Percentiles rank a stretch among this genome's conserved stretches.
These are phyloP conservation scores for Penium margaritaceum DNA, from an alignment of 139 green algal genomes.

Conservation along the genomic window DNA sequence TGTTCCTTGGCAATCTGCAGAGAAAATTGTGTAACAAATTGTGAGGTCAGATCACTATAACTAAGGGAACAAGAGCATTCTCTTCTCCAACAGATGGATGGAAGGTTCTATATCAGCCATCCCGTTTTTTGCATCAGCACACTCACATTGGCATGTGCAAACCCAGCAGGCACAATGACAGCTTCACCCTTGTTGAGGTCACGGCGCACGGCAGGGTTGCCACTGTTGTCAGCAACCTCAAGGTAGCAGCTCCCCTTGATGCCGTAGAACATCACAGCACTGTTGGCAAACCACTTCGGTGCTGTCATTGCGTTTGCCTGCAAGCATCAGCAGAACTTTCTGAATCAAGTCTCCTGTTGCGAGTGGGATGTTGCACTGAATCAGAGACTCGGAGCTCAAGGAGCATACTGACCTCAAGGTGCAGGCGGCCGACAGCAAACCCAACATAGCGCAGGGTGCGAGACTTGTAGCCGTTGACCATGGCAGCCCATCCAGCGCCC, in stretches of 20 bases:
- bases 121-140: no score
- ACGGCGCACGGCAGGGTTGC: neutral
- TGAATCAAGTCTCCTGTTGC: no score
- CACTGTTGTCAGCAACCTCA: slow-evolving; percentile 26
- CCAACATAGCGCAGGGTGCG: slow-evolving; percentile 19
- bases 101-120: no score
- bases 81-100: no score
- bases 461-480: slow-evolving; percentile 24
- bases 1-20: no score
- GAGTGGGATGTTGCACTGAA: no score
- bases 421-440: neutral
- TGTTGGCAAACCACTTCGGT: slow-evolving; percentile 27
- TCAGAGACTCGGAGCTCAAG: no score
- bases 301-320: slow-evolving; percentile 30
- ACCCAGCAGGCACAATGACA: slow-evolving; percentile 12
- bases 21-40: no score
- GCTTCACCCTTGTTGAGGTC: slow-evolving; percentile 29
- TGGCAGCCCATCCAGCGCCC: neutral
- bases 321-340: no score
- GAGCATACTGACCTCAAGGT: no score
- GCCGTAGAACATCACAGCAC: slow-evolving; percentile 24
- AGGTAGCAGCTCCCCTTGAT: slow-evolving; percentile 31
- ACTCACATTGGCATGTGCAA: neutral
- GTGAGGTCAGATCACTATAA: no score
- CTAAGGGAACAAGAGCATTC: no score